Percentiles rank a stretch among this genome's conserved stretches.
Conservation (phyloP, 2,329 filamentous ascomycete genomes). For the Cladosporium sp. region DNA sequence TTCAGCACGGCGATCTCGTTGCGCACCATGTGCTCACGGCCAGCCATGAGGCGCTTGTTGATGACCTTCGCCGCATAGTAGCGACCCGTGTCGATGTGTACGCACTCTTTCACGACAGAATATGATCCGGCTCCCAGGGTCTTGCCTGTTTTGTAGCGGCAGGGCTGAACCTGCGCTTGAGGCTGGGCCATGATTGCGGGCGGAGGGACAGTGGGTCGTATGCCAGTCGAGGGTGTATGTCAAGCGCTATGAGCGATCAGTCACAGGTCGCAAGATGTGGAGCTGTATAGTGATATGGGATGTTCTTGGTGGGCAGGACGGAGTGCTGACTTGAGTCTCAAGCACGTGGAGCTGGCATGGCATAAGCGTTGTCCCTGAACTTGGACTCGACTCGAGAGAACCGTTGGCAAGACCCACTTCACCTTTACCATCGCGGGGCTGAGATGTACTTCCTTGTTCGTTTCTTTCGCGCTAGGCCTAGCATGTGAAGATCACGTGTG, state of each 20-base stretch:
- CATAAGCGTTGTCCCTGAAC: slow-evolving; percentile 2
- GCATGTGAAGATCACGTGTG: slow-evolving; percentile 3
- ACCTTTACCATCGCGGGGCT: not conserved
- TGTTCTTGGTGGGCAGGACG: not conserved
- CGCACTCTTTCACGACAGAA: slow-evolving; percentile 97
- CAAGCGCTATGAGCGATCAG: not conserved
- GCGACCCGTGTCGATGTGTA: slow-evolving; percentile 94
- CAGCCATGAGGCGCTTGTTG: slow-evolving; percentile 97
- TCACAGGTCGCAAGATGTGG: not conserved
- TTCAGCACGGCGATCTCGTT: slow-evolving; percentile 98
- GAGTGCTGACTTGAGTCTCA: not conserved
- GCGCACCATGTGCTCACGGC: slow-evolving; percentile 96
- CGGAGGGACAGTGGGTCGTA: not conserved
- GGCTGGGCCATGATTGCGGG: slow-evolving; percentile 21
- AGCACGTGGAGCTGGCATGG: slow-evolving; percentile 5
- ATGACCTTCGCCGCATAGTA: slow-evolving; percentile 99
- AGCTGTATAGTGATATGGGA: not conserved
- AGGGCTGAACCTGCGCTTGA: slow-evolving; percentile 75
- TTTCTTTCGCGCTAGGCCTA: not conserved
- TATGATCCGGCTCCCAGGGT: slow-evolving; percentile 95
- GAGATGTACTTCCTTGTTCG: not conserved
- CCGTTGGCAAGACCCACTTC: not conserved
- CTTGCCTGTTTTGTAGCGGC: slow-evolving; percentile 98
- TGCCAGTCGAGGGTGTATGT: not conserved
- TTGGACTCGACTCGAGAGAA: not conserved